These are phyloP conservation scores for Capsella bursapastoris DNA, from an alignment of 345 rosid species.

Conservation along the genomic window DNA sequence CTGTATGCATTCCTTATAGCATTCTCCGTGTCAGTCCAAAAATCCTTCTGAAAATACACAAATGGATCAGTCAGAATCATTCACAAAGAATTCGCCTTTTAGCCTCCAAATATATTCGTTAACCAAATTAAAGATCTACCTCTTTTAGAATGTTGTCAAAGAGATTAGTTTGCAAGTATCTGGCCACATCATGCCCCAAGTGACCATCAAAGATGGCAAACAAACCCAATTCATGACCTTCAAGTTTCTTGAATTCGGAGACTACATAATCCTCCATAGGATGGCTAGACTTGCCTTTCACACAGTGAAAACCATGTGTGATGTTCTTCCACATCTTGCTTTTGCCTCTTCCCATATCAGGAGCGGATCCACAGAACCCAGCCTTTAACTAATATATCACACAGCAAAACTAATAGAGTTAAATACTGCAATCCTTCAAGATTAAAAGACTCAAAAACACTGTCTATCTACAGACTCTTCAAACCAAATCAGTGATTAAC, in stretches of 20 bases:
- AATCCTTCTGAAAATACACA: conserved; percentile 55
- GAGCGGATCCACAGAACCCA: conserved; percentile 53
- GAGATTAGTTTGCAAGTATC: conserved; percentile 69
- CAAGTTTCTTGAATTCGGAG: conserved; percentile 58
- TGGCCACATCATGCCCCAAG: conserved; percentile 82
- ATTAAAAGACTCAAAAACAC: conserved; percentile 1
- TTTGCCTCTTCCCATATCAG: conserved; percentile 80
- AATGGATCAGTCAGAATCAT: neutral
- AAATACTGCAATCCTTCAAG: neutral
- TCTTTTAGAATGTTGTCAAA: conserved; percentile 73
- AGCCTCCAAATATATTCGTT: neutral
- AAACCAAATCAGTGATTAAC: neutral
- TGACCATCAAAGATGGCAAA: conserved; percentile 94
- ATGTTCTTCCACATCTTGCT: conserved; percentile 66
- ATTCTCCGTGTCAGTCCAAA: conserved; percentile 67
- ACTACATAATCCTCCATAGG: conserved; percentile 84
- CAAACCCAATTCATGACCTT: conserved; percentile 66
- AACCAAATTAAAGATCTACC: conserved; percentile 45
- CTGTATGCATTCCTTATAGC: conserved; percentile 77
- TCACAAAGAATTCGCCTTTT: neutral
- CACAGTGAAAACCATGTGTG: conserved; percentile 69
- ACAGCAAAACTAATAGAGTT: conserved; percentile 3
- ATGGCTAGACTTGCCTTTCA: conserved; percentile 83
- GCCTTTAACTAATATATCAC: conserved; percentile 55
- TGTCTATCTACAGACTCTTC: neutral